Evolutionary conservation across 768 basidiomycete genomes (phyloP).

Genomic region (Tricholoma bakamatsutake): DNA sequence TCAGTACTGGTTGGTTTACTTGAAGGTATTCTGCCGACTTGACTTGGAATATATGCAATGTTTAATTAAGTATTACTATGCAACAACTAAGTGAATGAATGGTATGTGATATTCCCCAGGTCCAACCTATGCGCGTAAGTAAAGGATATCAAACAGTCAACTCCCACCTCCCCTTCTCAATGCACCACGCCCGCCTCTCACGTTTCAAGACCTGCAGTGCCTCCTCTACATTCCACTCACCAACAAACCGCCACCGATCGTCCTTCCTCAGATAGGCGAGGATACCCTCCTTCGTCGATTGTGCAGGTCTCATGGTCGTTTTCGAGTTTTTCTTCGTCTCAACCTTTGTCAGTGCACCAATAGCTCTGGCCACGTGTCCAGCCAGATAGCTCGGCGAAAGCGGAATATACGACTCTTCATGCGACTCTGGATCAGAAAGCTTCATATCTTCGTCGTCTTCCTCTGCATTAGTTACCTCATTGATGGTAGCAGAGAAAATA

Average conservation of each 20-base stretch:
- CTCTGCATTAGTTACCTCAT: constrained; percentile 9
- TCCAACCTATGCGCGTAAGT: neutral
- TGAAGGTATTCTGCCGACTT: too few relatives aligned
- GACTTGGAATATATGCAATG: too few relatives aligned
- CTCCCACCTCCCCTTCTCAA: constrained; percentile 36
- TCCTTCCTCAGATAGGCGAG: constrained; percentile 44
- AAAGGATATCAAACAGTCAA: constrained; percentile 20
- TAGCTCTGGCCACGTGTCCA: constrained; percentile 37
- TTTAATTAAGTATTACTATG: too few relatives aligned
- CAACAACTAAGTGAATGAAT: too few relatives aligned
- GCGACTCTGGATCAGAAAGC: constrained; percentile 53
- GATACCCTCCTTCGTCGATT: constrained; percentile 40
- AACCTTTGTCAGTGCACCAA: constrained; percentile 28
- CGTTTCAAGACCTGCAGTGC: constrained; percentile 43
- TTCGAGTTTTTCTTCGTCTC: neutral
- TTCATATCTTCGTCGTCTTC: constrained; percentile 36
- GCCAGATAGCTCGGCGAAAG: constrained; percentile 50
- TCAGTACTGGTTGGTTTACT: too few relatives aligned
- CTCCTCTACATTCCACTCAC: constrained; percentile 59
- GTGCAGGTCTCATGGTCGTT: constrained; percentile 14
- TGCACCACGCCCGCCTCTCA: constrained; percentile 31
- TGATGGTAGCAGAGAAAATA: constrained; percentile 21
- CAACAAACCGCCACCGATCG: constrained; percentile 60
- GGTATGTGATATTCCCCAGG: neutral
- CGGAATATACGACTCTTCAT: constrained; percentile 66